Evolutionary conservation across 2,329 filamentous ascomycete genomes (phyloP), one percentile per base, ranked within the genome.

Genomic region (Fusarium phyllophilum): DNA sequence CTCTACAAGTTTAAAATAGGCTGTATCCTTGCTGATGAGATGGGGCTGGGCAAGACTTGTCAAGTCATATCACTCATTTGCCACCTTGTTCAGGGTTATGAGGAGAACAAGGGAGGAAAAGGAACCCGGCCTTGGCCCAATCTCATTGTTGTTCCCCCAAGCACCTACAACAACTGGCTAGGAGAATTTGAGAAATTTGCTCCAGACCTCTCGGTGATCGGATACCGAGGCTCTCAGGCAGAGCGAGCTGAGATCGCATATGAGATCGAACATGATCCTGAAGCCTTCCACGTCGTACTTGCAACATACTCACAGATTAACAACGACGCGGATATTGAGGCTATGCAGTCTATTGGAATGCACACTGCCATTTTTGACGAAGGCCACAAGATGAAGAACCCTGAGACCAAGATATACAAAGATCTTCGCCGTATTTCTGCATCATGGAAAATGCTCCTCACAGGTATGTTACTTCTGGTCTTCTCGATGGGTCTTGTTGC

Each of bases 41-140:
- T 99, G 96, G 96, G 94, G 58, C 86, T 96, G 45, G 96, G 96
- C 51, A 99, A 99, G 86, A 99, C 96, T 1, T 98, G 95, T 77
- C 96, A 99, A 79, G 94, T 98, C 70, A 97, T 99, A 75, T 91
- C 94, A 0, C 94, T 99, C 78, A 87, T 99, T 51, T 93, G 94
- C 22, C 92, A 97, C 77, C 86, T 99, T 33, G 90, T 93, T 22
- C 90, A 95, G 78, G 89, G 89, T 36, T 90, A 86, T 68, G 79
- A 85, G 39, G 78, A 78, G 11, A 70, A 76, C 8, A 70, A 68
- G 9, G 59, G 33, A 4, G 24, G n/a, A 7, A 63, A 54, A 18
- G 70, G 73, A 6, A 70, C 70, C 10, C 72, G 87, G 84, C 79
- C 90, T 79, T 85, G 94, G 94, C 78, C 94, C 85, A 85, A 97